phyloP scores from a whole-genome alignment of 2,329 filamentous ascomycete genomes.

The Colletotrichum orbiculare region DNA sequence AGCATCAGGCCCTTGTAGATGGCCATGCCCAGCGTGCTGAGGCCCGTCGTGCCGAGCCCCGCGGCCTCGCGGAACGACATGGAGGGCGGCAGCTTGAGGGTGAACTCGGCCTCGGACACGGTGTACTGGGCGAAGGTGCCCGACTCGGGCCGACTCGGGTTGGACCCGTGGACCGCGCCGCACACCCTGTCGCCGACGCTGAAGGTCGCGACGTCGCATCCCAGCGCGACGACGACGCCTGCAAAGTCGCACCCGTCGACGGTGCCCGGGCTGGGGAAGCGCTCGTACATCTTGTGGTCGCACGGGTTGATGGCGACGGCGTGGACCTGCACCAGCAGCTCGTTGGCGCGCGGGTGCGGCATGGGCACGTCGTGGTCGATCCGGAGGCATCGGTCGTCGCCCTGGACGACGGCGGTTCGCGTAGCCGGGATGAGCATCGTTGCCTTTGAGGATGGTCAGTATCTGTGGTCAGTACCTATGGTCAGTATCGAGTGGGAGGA shows the following conservation, averaged over 20 bases:
- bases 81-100: constrained; percentile 32
- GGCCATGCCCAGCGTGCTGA: constrained; percentile 38
- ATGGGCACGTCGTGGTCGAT: neutral
- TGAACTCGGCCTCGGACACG: constrained; percentile 15
- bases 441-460: too few species aligned
- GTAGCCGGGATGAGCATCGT: too few species aligned
- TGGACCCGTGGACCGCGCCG: constrained; percentile 37
- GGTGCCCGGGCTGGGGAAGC: constrained; percentile 38
- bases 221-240: constrained; percentile 42
- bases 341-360: neutral
- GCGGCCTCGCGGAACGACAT: constrained; percentile 37
- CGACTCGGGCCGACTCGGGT: constrained; percentile 28
- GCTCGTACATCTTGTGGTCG: constrained; percentile 44
- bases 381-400: too few species aligned
- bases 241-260: constrained; percentile 45
- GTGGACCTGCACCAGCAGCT: constrained; percentile 21
- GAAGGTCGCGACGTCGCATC: constrained; percentile 33
- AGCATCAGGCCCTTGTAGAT: constrained; percentile 38
- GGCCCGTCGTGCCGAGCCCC: constrained; percentile 32
- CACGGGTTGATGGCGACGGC: constrained; percentile 45
- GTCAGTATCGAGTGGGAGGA: too few species aligned
- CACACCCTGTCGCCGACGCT: constrained; percentile 44
- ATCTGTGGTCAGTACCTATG: too few species aligned
- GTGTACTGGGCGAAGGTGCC: constrained; percentile 41
- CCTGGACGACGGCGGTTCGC: too few species aligned